Conservation (phyloP, 2,329 filamentous ascomycete species). For the Penicillium sp. region DNA sequence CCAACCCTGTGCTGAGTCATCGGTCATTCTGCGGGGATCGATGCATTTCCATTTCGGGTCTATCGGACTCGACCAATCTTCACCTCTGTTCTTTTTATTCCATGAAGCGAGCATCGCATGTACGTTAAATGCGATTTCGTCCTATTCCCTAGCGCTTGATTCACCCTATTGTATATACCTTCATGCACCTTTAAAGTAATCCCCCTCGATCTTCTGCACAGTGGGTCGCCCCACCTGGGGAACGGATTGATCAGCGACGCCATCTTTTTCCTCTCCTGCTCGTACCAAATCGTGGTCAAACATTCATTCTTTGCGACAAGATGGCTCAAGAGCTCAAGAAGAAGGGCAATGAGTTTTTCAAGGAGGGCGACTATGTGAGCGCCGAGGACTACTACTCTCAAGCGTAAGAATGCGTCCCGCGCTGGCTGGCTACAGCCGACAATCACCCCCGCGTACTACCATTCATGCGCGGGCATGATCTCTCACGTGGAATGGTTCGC, state of each 20-base stretch:
- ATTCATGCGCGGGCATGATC: background rate
- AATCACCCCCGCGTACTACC: background rate
- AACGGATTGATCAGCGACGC: constrained; percentile 26
- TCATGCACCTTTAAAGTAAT: constrained; percentile 7
- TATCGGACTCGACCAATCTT: background rate
- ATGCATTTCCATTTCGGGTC: constrained; percentile 36
- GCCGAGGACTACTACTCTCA: constrained; percentile 53
- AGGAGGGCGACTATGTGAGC: constrained; percentile 49
- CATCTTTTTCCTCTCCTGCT: constrained; percentile 1
- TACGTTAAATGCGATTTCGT: background rate
- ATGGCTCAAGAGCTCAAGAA: constrained; percentile 48
- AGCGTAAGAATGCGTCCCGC: constrained; percentile 40
- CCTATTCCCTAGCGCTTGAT: background rate
- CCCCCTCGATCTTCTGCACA: constrained; percentile 14
- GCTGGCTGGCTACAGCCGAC: background rate
- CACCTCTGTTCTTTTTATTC: background rate
- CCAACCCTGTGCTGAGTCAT: constrained; percentile 29
- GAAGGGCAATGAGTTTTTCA: constrained; percentile 52
- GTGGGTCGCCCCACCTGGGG: constrained; percentile 28
- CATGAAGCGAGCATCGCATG: background rate
- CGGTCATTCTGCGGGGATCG: constrained; percentile 39
- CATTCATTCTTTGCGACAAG: background rate
- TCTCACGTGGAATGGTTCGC: background rate
- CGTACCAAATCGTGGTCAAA: background rate
- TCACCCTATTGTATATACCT: background rate